Conservation (phyloP, 192 early-diverging fungal genomes). For the Chytriomyces hyalinus region DNA sequence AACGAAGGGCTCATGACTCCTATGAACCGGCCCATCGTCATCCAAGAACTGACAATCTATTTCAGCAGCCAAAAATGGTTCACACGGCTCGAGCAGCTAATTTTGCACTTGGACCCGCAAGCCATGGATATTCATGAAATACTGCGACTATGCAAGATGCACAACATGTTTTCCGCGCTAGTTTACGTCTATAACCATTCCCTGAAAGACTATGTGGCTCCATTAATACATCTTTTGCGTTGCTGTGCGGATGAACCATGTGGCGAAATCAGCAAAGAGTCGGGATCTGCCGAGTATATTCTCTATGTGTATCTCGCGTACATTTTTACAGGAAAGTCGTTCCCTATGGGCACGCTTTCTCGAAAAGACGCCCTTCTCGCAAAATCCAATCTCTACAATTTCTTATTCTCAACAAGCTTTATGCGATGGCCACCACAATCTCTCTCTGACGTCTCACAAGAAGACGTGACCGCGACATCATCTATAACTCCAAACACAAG, state of each 20-base stretch:
- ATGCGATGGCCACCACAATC: slow-evolving; percentile 43
- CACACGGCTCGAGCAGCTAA: slow-evolving; percentile 51
- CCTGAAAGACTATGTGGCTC: slow-evolving; percentile 52
- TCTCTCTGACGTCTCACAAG: not conserved
- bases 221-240: slow-evolving; percentile 44
- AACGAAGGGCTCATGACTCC: slow-evolving; percentile 37
- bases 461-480: not conserved
- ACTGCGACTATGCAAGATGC: slow-evolving; percentile 39
- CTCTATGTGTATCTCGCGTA: slow-evolving; percentile 59
- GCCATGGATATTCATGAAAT: slow-evolving; percentile 52
- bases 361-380: slow-evolving; percentile 36
- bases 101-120: slow-evolving; percentile 51
- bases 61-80: slow-evolving; percentile 37
- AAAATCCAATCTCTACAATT: slow-evolving; percentile 49
- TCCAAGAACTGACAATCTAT: slow-evolving; percentile 40
- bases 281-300: slow-evolving; percentile 35
- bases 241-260: slow-evolving; percentile 2
- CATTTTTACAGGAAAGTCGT: slow-evolving; percentile 54
- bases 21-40: slow-evolving; percentile 45
- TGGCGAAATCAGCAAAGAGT: slow-evolving; percentile 4
- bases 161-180: slow-evolving; percentile 46
- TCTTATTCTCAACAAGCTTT: slow-evolving; percentile 44
- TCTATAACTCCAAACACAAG: not conserved
- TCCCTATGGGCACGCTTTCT: slow-evolving; percentile 52
- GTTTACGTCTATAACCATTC: slow-evolving; percentile 50